These are phyloP conservation scores for Sungouiozyma ichnusensis DNA, from an alignment of 805 yeast genomes.

Conservation along the genomic window DNA sequence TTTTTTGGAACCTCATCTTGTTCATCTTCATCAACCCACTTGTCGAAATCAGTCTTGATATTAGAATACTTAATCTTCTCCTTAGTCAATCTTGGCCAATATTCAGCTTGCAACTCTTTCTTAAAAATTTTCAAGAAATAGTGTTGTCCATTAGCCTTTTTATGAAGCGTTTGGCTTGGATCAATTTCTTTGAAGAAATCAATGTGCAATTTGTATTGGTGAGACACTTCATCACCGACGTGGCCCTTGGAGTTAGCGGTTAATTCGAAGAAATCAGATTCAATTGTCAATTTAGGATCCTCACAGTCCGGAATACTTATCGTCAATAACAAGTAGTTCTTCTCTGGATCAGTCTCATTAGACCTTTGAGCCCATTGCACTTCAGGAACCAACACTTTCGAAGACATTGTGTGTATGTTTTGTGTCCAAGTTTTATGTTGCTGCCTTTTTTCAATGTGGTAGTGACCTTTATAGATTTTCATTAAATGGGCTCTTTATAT, in stretches of 20 bases:
- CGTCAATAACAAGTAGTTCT: conserved; percentile 68
- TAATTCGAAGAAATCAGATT: conserved; percentile 44
- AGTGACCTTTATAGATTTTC: no score
- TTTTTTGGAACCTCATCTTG: conserved; percentile 52
- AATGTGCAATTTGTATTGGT: conserved; percentile 49
- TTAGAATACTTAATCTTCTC: conserved; percentile 70
- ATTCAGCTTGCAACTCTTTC: conserved; percentile 65
- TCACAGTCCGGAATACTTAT: conserved; percentile 62
- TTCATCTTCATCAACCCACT: conserved; percentile 98
- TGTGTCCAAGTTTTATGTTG: not conserved
- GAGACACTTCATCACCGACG: conserved; percentile 33
- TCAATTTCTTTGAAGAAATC: conserved; percentile 74
- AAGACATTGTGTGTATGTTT: conserved; percentile 4
- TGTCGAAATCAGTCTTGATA: conserved; percentile 90
- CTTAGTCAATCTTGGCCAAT: conserved; percentile 92
- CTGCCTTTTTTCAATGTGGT: no score
- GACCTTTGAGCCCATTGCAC: conserved; percentile 98
- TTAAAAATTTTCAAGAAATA: conserved; percentile 50
- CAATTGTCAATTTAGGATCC: conserved; percentile 51
- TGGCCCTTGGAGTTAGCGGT: conserved; percentile 32
- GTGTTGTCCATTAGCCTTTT: conserved; percentile 43
- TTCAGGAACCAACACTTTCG: conserved; percentile 31
- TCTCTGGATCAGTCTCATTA: conserved; percentile 53
- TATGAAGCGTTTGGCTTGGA: conserved; percentile 47
- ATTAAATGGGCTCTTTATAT: no score